A percentile compares a stretch with the other conserved stretches of the same genome.
Evolutionary conservation across 305 asterid species (phyloP).

Genomic region (Euphrasia arctica): DNA sequence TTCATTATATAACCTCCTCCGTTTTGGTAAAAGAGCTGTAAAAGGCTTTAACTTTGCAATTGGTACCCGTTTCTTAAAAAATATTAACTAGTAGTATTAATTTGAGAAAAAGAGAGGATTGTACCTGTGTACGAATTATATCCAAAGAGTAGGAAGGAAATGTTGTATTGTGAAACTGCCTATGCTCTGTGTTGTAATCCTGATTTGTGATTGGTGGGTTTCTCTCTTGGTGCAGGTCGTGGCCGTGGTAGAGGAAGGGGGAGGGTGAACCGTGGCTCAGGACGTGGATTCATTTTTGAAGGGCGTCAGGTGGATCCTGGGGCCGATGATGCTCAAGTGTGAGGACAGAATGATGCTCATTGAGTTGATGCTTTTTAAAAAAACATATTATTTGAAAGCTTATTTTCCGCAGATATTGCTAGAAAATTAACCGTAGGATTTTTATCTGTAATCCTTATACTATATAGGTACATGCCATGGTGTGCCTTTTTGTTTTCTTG

Average conservation of each 20-base stretch:
- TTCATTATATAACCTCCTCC: not conserved
- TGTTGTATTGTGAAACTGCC: not conserved
- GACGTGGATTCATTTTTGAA: slow-evolving; percentile 41
- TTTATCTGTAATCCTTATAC: not conserved
- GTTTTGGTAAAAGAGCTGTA: not conserved
- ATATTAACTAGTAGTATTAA: too few relatives aligned
- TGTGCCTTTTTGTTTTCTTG: not conserved
- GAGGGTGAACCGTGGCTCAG: slow-evolving; percentile 36
- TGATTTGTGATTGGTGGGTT: slow-evolving; percentile 3
- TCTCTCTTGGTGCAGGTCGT: slow-evolving; percentile 36
- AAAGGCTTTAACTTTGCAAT: not conserved
- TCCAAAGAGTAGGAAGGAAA: too few relatives aligned
- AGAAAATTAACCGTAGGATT: not conserved
- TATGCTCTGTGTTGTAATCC: not conserved
- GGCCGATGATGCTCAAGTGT: slow-evolving; percentile 26
- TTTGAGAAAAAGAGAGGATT: not conserved
- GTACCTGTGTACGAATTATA: not conserved
- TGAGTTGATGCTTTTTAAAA: not conserved
- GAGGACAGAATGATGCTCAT: slow-evolving; percentile 5
- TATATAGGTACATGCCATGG: not conserved
- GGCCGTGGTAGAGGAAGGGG: slow-evolving; percentile 36
- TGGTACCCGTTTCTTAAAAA: too few relatives aligned
- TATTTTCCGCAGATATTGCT: not conserved
- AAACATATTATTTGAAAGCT: not conserved
- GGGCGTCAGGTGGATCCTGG: slow-evolving; percentile 34